phyloP scores from a whole-genome alignment of 257 asterid genomes.

The Plantago elongata region DNA sequence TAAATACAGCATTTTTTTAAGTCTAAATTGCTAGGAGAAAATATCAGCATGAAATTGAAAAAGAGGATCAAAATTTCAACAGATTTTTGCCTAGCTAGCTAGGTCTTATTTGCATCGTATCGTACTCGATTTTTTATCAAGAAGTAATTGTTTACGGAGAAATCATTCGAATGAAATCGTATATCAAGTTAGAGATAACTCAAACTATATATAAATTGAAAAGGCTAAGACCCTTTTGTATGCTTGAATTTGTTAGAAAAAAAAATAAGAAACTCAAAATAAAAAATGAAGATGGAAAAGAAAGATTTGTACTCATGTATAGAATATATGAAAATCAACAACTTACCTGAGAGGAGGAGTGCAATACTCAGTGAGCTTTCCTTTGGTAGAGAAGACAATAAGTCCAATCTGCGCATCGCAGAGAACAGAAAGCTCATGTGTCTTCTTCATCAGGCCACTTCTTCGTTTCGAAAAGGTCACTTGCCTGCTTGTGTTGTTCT shows the following conservation, averaged over 20 bases:
- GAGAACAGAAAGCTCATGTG: slow-evolving; percentile 81
- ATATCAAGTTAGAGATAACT: too few species aligned
- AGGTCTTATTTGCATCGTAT: too few species aligned
- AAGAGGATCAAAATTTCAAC: too few species aligned
- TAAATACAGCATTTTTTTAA: neutral
- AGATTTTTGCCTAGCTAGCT: too few species aligned
- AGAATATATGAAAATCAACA: neutral
- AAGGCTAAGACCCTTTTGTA: too few species aligned
- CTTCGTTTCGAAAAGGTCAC: slow-evolving; percentile 77
- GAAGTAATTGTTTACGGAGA: too few species aligned
- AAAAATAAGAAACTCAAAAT: neutral
- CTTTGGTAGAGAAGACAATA: slow-evolving; percentile 67
- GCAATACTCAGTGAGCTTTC: slow-evolving; percentile 61
- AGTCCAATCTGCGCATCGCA: slow-evolving; percentile 87
- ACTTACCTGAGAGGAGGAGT: slow-evolving; percentile 50
- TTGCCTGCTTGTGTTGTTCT: slow-evolving; percentile 77
- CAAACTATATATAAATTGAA: too few species aligned
- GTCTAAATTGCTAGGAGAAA: neutral
- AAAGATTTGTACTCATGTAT: neutral
- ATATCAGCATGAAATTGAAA: neutral
- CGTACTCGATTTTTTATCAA: too few species aligned
- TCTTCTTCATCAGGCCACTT: slow-evolving; percentile 69
- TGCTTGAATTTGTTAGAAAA: too few species aligned
- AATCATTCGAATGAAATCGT: too few species aligned
- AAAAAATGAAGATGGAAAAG: neutral